Base-by-base conservation (phyloP, 768 basidiomycete genomes). In the Polyporus arcularius region DNA sequence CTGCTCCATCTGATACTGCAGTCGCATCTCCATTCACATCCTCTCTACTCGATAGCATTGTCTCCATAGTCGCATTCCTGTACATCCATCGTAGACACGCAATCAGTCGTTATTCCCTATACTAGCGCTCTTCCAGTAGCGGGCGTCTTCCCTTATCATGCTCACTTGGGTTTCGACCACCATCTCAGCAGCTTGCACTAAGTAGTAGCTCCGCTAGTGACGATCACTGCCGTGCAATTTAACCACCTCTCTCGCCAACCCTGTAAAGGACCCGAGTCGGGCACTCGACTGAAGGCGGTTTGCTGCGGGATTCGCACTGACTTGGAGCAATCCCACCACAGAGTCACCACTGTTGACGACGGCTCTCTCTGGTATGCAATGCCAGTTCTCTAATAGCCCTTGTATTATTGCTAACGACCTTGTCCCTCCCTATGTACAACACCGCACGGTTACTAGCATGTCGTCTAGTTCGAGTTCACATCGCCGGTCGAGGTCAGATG, bases 51-150 rank as follows among this genome's bases (percentile, higher is more conserved):
- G 21, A 11, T 52, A 35, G 32, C 35, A 52, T 21, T 52, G 50
- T 52, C 38, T 52, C 38, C 30, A 38, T 52, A 52, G 50, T 52
- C 16, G 50, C 50, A 35, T 52, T 38, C 30, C 16, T 52, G 50
- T 52, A 52, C 50, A 52, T 52, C 18, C 21, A 31, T 14, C 28
- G 9, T 49, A 18, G 28, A 16, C 15, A 49, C 47, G 30, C 30
- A 14, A 49, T 18, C 26, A 4, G 12, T 49, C 30, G 47, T 26
- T 5, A 9, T n/a, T n/a, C n/a, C n/a, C n/a, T n/a, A n/a, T 6
- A 8, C 7, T 21, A 49, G 43, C n/a, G 43, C 21, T 8, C 43
- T 45, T 10, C n/a, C 15, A 7, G 43, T 8, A 49, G 7, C 26
- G 48, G 48, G 26, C 28, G 48, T 16, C 43, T 35, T 45, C 21